Percentiles rank a stretch among this genome's conserved stretches.
phyloP scores from a whole-genome alignment of 202 grass and related monocot genomes.

The Zoysia matrella region DNA sequence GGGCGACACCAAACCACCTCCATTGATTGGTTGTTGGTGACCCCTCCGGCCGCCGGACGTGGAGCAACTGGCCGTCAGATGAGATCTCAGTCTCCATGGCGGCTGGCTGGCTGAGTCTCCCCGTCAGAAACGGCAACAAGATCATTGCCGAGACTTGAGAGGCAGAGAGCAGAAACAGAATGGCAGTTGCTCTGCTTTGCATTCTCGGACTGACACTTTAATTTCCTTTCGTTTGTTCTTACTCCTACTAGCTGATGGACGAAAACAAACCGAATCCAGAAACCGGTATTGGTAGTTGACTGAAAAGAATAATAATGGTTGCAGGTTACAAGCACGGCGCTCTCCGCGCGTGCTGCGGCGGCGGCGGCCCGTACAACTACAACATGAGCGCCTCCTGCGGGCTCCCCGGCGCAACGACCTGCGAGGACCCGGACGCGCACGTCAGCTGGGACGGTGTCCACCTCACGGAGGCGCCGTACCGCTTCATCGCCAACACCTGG shows the following conservation, averaged over 20 bases:
- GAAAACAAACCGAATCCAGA: background rate
- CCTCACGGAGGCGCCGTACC: slow-evolving; percentile 81
- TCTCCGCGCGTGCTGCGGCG: slow-evolving; percentile 75
- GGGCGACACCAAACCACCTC: background rate
- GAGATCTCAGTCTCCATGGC: background rate
- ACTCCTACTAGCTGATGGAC: too few relatives aligned
- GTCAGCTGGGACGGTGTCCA: slow-evolving; percentile 92
- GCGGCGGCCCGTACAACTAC: slow-evolving; percentile 82
- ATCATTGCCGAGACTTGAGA: background rate
- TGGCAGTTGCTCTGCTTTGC: too few relatives aligned
- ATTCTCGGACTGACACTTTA: too few relatives aligned
- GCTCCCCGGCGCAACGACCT: slow-evolving; percentile 56
- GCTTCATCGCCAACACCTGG: slow-evolving; percentile 88
- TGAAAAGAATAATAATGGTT: background rate
- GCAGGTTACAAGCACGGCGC: slow-evolving; percentile 75
- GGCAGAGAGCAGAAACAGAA: background rate
- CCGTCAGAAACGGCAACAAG: background rate
- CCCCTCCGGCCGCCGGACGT: background rate
- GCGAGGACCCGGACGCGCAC: slow-evolving; percentile 70
- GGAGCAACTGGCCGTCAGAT: background rate
- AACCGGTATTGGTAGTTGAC: too few relatives aligned
- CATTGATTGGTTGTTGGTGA: background rate
- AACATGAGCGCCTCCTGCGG: slow-evolving; percentile 77
- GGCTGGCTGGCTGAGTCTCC: too few relatives aligned
- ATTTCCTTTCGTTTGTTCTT: too few relatives aligned